These are phyloP conservation scores for Delonix regia DNA, from an alignment of 306 rosid species.

Conservation along the genomic window DNA sequence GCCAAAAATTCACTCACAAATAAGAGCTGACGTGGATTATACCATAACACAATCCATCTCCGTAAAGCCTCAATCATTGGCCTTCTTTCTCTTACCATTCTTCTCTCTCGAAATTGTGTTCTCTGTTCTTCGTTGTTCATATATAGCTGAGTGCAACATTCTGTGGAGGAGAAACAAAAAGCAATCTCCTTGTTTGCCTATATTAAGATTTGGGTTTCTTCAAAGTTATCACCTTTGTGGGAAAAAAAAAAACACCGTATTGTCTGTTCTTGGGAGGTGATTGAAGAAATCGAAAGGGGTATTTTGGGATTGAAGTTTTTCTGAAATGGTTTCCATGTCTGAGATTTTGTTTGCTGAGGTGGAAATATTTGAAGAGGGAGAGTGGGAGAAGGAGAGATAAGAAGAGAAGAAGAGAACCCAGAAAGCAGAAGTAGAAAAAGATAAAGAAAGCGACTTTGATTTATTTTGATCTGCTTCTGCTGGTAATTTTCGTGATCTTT, in stretches of 20 bases:
- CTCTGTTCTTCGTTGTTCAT: conserved; percentile 36
- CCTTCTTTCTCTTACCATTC: conserved; percentile 35
- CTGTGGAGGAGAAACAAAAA: conserved; percentile 36
- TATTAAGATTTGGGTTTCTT: conserved; percentile 46
- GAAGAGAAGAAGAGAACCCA: conserved; percentile 31
- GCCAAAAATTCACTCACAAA: conserved; percentile 41
- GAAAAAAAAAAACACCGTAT: background rate
- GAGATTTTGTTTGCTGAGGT: conserved; percentile 54
- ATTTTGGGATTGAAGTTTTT: conserved; percentile 30
- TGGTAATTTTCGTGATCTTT: conserved; percentile 45
- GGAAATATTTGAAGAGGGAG: conserved; percentile 79
- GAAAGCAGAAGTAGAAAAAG: conserved; percentile 51
- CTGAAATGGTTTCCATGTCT: conserved; percentile 78
- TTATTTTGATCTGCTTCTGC: conserved; percentile 67
- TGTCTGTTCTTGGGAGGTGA: conserved; percentile 13
- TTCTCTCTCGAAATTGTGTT: conserved; percentile 41
- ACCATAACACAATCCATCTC: conserved; percentile 38
- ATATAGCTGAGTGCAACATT: conserved; percentile 36
- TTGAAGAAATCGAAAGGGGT: conserved; percentile 31
- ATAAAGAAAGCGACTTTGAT: conserved; percentile 32
- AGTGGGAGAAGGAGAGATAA: conserved; percentile 91
- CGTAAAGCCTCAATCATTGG: conserved; percentile 78
- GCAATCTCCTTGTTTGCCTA: conserved; percentile 44
- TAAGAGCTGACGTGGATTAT: conserved; percentile 62
- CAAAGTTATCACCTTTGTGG: conserved; percentile 28